A percentile compares a stretch with the other conserved stretches of the same genome.
Conservation (phyloP, 2,329 filamentous ascomycete genomes). For the Paraphaeosphaeria sporulosa region DNA sequence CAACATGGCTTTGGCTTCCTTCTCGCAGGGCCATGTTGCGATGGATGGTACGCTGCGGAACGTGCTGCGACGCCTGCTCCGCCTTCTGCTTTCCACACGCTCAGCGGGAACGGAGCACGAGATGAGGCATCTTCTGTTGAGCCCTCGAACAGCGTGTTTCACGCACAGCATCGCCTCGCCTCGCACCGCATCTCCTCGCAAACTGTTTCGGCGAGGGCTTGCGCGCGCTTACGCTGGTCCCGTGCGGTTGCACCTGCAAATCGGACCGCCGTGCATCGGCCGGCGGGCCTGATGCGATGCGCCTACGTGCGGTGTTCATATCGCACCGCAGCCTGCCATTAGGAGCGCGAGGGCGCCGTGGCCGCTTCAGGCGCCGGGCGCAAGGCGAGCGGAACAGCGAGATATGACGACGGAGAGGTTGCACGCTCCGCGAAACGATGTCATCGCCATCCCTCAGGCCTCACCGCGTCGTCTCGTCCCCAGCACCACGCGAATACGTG, state of each 20-base stretch:
- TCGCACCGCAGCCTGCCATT: not conserved
- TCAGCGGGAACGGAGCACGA: not conserved
- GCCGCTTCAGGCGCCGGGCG: not conserved
- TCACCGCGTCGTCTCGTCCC: not conserved
- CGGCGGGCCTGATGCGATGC: constrained; percentile 1
- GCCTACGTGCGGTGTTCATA: not conserved
- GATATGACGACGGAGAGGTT: not conserved
- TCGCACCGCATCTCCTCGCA: not conserved
- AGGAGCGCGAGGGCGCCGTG: not conserved
- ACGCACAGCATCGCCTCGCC: not conserved
- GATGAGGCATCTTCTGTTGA: not conserved
- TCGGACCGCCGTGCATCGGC: not conserved
- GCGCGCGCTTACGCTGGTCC: not conserved
- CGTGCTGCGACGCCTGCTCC: not conserved
- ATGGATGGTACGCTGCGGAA: not conserved
- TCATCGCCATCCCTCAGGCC: not conserved
- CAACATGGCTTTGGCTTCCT: not conserved
- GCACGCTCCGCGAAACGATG: not conserved
- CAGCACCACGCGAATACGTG: not conserved
- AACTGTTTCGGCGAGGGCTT: not conserved
- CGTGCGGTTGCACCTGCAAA: not conserved
- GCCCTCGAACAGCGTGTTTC: not conserved
- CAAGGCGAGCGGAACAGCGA: not conserved
- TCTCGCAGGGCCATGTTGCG: not conserved
- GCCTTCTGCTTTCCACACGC: not conserved